Conservation (phyloP, 805 yeast species). For the Suhomyces pyralidae region DNA sequence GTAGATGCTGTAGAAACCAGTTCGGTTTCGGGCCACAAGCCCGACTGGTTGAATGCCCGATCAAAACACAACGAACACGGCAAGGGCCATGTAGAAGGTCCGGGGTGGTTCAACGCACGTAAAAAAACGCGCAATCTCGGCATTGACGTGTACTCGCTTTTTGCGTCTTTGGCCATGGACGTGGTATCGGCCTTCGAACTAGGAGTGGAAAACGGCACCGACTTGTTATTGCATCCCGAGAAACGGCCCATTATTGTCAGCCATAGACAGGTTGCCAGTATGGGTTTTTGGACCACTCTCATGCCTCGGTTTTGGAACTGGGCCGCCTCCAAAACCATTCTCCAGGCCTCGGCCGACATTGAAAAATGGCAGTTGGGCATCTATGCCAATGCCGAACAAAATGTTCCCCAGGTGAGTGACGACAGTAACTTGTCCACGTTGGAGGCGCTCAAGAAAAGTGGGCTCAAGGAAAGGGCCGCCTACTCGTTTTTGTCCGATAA, state of each 20-base stretch:
- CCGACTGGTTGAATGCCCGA: conserved; percentile 33
- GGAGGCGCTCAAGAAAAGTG: conserved; percentile 31
- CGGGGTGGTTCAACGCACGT: conserved; percentile 30
- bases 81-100: conserved; percentile 24
- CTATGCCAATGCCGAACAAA: conserved; percentile 33
- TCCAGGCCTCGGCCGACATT: conserved; percentile 36
- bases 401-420: conserved; percentile 18
- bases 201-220: conserved; percentile 48
- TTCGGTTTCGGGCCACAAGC: conserved; percentile 30
- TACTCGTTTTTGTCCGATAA: conserved; percentile 53
- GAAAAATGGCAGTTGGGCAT: conserved; percentile 46
- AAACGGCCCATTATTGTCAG: conserved; percentile 42
- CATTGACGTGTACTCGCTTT: conserved; percentile 57
- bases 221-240: conserved; percentile 40
- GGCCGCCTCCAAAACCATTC: conserved; percentile 43
- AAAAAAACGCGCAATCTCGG: conserved; percentile 30
- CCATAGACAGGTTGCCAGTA: conserved; percentile 48
- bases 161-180: conserved; percentile 72
- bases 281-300: conserved; percentile 65
- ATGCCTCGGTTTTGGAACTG: conserved; percentile 52
- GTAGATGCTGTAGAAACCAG: conserved; percentile 22
- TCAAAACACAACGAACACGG: conserved; percentile 33
- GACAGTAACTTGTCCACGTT: conserved; percentile 29
- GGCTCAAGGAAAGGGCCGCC: conserved; percentile 31
- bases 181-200: conserved; percentile 59